Base-by-base conservation (phyloP, 139 green algal species). In the Tetradesmus lagerheimii region DNA sequence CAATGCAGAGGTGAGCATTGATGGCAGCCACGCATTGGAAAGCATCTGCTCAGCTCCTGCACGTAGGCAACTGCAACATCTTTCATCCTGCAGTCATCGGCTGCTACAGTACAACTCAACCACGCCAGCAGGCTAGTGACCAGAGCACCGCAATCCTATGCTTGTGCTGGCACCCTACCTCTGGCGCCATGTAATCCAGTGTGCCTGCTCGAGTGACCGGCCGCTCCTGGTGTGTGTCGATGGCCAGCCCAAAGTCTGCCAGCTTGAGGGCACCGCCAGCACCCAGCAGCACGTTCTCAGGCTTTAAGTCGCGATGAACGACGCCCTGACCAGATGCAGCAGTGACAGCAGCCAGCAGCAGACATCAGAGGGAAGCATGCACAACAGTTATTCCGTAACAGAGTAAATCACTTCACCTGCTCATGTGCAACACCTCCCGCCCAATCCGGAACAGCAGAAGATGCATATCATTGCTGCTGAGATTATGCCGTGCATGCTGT, bases 121-220 rank as follows among this genome's bases (percentile, higher is more conserved):
- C 11, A 11, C 27, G 27, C 27, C 29, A 85, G 76, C 91, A 83
- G 1, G 88, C 27, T 85, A 93, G 82, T 11, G n/a, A n/a, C n/a
- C 34, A 62, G 31, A 71, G 4, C 23, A 45, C 31, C 3, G 38
- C 15, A 83, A 18, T 71, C 50, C 14, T 37, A 74, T 18, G 31
- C 75, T 71, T 27, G 34, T 89, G 38, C 83, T 31, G 35, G 35
- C 80, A 18, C 53, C 89, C 62, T 15, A 93, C 90, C 90, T 96
- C 94, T 37, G 94, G 93, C 1, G 91, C 92, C 94, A 97, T 97
- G 89, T 95, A 96, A 80, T 97, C 95, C 18, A 95, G 86, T 15
- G 93, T 97, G 25, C 95, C 95, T n/a, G 92, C 93, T 0, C 94
- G 82, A 9, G 94, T 96, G 4, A 96, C 94, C 0, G 94, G 93